Evolutionary conservation across 225 moss, liverwort and hornwort species (phyloP).

Genomic region (Lunularia cruciata): DNA sequence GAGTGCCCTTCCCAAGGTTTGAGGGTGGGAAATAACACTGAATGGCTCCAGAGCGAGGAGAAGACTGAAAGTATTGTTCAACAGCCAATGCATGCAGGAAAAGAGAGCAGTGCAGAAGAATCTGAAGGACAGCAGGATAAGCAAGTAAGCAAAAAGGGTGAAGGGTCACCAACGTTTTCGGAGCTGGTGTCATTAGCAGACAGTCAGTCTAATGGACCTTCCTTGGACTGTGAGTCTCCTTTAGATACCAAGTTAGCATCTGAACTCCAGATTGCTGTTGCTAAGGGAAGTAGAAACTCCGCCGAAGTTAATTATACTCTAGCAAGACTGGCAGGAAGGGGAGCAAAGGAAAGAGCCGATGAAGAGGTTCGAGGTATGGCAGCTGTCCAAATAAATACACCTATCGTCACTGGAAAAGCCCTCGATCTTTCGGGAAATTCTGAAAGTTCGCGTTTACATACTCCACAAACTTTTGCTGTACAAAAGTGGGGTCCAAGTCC

Average conservation of each 20-base stretch:
- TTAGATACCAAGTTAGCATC: background rate
- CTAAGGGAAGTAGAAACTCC: background rate
- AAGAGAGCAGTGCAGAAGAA: background rate
- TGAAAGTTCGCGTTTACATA: constrained; percentile 22
- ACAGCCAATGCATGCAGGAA: background rate
- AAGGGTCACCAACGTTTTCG: background rate
- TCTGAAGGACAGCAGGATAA: constrained; percentile 9
- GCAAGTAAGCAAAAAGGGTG: background rate
- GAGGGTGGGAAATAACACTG: background rate
- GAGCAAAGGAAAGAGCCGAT: background rate
- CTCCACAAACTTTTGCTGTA: constrained; percentile 45
- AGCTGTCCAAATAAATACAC: background rate
- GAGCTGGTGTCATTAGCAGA: constrained; percentile 10
- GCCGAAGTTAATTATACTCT: constrained; percentile 23
- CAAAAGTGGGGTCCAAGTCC: constrained; percentile 43
- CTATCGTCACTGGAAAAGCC: background rate
- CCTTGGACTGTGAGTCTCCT: background rate
- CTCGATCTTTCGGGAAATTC: background rate
- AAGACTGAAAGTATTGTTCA: background rate
- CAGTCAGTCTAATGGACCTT: background rate
- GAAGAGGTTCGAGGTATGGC: background rate
- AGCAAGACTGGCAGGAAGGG: constrained; percentile 7
- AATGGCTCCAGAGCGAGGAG: background rate
- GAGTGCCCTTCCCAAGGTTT: constrained; percentile 11
- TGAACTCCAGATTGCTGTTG: background rate